Evolutionary conservation across 352 stramenopile species (phyloP), one percentile per base, ranked within the genome.

Genomic region (Globisporangium nagaii): DNA sequence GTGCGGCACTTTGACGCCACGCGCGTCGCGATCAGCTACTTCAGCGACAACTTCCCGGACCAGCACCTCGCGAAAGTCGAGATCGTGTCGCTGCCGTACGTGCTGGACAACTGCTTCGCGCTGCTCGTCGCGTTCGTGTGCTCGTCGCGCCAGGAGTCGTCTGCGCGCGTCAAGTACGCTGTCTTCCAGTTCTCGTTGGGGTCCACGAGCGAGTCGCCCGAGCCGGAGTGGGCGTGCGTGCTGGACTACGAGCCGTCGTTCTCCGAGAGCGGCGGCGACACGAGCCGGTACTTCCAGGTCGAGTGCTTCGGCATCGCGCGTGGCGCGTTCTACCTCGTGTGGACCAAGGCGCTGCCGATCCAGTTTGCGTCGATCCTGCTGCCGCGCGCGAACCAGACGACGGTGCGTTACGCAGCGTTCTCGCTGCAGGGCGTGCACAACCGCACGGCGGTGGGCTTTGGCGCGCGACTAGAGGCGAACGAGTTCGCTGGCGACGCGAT

Each of bases 111-210:
- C 35, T 76, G 66, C 9, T 86, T 90, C 17, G 66, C 66, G 19
- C 37, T 90, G 4, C 51, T 92, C 2, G 75, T 90, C 19, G 79
- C 76, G 13, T 92, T 82, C 42, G 76, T 91, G 15, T 86, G 79
- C 56, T 78, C 74, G 3, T 71, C 75, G 8, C 68, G 58, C 15
- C 63, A 64, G 32, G 62, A 77, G 43, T 48, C 65, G 6, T 62
- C 56, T 1, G 68, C 68, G 3, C 63, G 51, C 1, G 75, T 88
- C 43, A 90, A 87, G 60, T 92, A 88, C 58, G 77, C 72, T 9
- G 51, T 88, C 3, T 84, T 92, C 32, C 79, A 92, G 50, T 88
- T 91, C 44, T 64, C 76, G 8, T 43, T 82, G 6, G 53, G 47
- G 35, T 50, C 63, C 1, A 59, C 65, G 11, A 50, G 46, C 6